Conservation (phyloP, 306 rosid genomes). For the Medicago truncatula region DNA sequence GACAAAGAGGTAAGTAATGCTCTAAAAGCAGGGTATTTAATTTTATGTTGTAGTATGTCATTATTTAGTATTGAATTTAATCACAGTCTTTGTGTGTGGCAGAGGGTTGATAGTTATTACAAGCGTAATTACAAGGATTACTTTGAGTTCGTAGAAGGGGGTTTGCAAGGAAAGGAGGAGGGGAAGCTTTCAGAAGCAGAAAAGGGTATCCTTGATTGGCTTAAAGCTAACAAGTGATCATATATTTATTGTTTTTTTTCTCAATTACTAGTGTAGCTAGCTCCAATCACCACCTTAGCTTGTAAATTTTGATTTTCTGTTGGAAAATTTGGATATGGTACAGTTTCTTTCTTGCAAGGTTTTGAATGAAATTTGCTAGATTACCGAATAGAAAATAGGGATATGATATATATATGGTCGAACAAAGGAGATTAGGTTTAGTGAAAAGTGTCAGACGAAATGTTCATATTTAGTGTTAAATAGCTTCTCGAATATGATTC, state of each 20-base stretch:
- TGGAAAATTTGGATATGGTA: too few relatives aligned
- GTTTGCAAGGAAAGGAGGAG: conserved; percentile 54
- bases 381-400: too few relatives aligned
- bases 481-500: too few relatives aligned
- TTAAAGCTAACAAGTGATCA: conserved; percentile 62
- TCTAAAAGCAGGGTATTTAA: not conserved
- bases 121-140: conserved; percentile 94
- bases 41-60: not conserved
- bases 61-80: not conserved
- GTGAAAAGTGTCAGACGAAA: too few relatives aligned
- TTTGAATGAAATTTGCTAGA: too few relatives aligned
- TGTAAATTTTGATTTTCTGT: conserved; percentile 34
- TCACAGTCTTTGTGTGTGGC: conserved; percentile 1
- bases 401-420: too few relatives aligned
- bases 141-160: conserved; percentile 79
- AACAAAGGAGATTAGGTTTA: too few relatives aligned
- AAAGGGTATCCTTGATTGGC: conserved; percentile 90
- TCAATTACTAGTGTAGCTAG: not conserved
- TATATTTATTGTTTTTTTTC: not conserved
- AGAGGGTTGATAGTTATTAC: conserved; percentile 89
- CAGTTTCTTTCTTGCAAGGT: too few relatives aligned
- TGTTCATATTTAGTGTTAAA: too few relatives aligned
- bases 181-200: conserved; percentile 72
- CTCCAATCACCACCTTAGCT: not conserved
- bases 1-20: conserved; percentile 75